Percentiles rank a stretch among this genome's conserved stretches.
These are phyloP conservation scores for Ailanthus altissimus DNA, from an alignment of 345 rosid species.

Conservation along the genomic window DNA sequence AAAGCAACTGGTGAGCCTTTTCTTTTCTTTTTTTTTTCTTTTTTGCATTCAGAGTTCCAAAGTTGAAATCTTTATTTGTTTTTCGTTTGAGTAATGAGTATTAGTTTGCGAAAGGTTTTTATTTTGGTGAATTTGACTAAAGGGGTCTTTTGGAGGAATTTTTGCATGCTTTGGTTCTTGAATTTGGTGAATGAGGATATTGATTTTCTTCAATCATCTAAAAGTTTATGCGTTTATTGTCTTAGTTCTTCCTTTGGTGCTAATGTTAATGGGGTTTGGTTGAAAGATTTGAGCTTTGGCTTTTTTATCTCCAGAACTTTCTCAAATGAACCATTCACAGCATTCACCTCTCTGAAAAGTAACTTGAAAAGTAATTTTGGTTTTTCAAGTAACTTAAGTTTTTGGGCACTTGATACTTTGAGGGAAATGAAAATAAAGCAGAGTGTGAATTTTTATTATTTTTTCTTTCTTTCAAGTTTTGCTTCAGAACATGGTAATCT, in stretches of 20 bases:
- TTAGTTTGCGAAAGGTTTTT: neutral
- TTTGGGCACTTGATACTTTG: neutral
- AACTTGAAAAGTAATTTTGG: neutral
- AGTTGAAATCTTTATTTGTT: conserved; percentile 19
- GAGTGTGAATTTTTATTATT: neutral
- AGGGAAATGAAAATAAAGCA: neutral
- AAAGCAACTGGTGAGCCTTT: conserved; percentile 52
- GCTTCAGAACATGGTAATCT: neutral
- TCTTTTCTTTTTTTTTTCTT: neutral
- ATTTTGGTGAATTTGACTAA: neutral
- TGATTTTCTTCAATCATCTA: conserved; percentile 7
- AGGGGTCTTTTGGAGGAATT: neutral
- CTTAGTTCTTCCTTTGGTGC: neutral
- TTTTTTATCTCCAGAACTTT: neutral
- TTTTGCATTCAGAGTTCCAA: neutral
- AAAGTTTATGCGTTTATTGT: neutral
- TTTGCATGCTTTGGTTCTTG: conserved; percentile 12
- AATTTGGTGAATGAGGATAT: conserved; percentile 21
- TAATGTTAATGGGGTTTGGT: conserved; percentile 1
- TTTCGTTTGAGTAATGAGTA: conserved; percentile 12
- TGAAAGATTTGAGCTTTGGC: neutral
- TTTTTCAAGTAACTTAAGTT: neutral
- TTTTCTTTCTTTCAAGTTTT: neutral
- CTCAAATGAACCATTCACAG: neutral
- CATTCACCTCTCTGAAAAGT: neutral